phyloP scores from a whole-genome alignment of 1,284 basidiomycete genomes.

The Ceratobasidium sp. region DNA sequence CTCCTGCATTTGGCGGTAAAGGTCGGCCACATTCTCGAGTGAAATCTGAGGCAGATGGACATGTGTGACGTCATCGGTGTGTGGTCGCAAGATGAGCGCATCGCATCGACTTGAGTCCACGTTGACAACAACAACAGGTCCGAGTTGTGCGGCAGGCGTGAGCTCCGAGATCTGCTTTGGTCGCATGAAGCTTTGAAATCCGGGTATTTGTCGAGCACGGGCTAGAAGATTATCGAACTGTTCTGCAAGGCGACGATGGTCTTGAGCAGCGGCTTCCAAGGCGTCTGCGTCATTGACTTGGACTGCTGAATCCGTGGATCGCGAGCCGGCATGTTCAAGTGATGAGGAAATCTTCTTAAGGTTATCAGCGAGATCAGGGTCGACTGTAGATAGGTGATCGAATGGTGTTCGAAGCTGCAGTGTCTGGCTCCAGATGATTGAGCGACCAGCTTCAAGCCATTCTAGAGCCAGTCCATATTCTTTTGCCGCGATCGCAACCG shows the following conservation, averaged over 20 bases:
- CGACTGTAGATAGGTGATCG: not conserved
- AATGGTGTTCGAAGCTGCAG: not conserved
- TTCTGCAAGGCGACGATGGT: not conserved
- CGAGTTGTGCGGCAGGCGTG: too few species aligned
- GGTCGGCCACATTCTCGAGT: not conserved
- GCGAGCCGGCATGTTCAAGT: not conserved
- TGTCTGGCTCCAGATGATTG: constrained; percentile 9
- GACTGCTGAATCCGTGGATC: not conserved
- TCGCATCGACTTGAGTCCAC: not conserved
- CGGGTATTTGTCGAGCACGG: not conserved
- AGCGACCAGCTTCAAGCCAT: constrained; percentile 10
- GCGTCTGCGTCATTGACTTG: not conserved
- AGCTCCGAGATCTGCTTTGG: not conserved
- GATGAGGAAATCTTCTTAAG: not conserved
- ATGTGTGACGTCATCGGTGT: not conserved
- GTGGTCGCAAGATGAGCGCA: not conserved
- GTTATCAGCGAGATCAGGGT: not conserved
- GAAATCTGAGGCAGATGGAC: not conserved
- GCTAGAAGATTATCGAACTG: not conserved
- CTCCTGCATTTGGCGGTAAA: too few species aligned
- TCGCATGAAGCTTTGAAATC: not conserved
- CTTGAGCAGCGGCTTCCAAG: not conserved
- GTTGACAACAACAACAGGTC: not conserved
- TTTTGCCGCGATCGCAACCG: not conserved
- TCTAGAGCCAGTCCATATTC: constrained; percentile 1